A percentile compares a stretch with the other conserved stretches of the same genome.
These are phyloP conservation scores for Buddleja alternifolia DNA, from an alignment of 257 asterid species.

Conservation along the genomic window DNA sequence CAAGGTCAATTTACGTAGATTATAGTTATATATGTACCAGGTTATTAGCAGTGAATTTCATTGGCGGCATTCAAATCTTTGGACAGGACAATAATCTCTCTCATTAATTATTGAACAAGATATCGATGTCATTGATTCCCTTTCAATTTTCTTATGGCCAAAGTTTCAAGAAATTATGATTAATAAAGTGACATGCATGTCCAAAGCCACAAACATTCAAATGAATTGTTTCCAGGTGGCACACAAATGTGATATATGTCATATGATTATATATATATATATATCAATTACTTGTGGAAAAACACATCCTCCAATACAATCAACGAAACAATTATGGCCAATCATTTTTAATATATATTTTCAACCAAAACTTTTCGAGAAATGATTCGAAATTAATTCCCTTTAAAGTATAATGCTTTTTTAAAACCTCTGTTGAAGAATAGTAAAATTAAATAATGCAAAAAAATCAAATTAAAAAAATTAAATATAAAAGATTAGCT, in stretches of 20 bases:
- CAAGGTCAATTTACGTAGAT: too few relatives aligned
- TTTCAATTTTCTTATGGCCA: conserved; percentile 13
- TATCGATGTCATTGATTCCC: not conserved
- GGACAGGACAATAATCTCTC: not conserved
- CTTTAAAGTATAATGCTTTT: too few relatives aligned
- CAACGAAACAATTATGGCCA: conserved; percentile 1
- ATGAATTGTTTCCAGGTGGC: conserved; percentile 26
- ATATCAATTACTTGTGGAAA: not conserved
- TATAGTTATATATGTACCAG: too few relatives aligned
- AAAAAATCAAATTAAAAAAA: too few relatives aligned
- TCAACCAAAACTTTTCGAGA: conserved; percentile 18
- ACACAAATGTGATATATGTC: not conserved
- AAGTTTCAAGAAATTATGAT: conserved; percentile 8
- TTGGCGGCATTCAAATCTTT: too few relatives aligned
- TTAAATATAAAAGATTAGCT: too few relatives aligned
- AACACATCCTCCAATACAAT: not conserved
- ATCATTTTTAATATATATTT: not conserved
- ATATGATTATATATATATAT: not conserved
- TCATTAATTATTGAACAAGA: conserved; percentile 2
- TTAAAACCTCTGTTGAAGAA: too few relatives aligned
- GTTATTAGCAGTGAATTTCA: too few relatives aligned
- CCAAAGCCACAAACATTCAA: not conserved
- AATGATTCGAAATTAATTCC: not conserved
- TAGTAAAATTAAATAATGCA: too few relatives aligned
- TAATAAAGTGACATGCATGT: conserved; percentile 7